Base-by-base conservation (phyloP, 1,284 basidiomycete species). In the Rhodotorula sp. region DNA sequence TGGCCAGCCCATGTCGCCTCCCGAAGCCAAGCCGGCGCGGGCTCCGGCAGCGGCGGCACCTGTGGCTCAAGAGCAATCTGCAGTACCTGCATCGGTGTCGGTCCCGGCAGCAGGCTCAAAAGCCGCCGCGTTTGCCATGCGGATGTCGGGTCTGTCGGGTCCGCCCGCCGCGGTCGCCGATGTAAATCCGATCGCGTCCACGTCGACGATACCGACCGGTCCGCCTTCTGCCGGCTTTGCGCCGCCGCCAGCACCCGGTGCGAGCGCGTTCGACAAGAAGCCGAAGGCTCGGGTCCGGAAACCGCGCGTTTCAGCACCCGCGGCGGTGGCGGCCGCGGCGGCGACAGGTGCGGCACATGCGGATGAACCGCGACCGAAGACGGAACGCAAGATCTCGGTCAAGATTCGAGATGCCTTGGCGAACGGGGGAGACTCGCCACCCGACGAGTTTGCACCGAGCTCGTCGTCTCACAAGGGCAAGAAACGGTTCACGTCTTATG, bases 201-300 rank as follows among this genome's bases (percentile, higher is more conserved):
- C 51, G 12, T 44, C 51, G 18, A 14, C 60, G 0, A 14, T 30
- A 1, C 54, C 54, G 15, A 37, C 29, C 30, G 54, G 54, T 7
- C 62, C 62, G 10, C 62, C 62, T 14, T 63, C 64, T 0, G 58
- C 63, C 10, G 63, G 63, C 18, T 64, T 64, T 18, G 63, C 63
- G 6, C 63, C 64, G 4, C 64, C 65, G 1, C 42, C 65, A 6
- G 53, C 49, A 0, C 46, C 49, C 2, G 64, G 57, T 10, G 17
- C 64, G 33, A 54, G 53, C 26, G 51, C 61, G 18, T 62, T 55
- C 42, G 61, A 62, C 26, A 29, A 22, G 51, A 59, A 53, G 14
- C 33, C 37, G 1, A 57, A 53, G 17, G n/a, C 54, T 14, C 24
- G n/a, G 29, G 15, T 17, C 6, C 49, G 61, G n/a, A 67, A 67